Evolutionary conservation across 73 alveolate species (phyloP), one percentile per base, ranked within the genome.

Genomic region (Paramecium biaurelia): DNA sequence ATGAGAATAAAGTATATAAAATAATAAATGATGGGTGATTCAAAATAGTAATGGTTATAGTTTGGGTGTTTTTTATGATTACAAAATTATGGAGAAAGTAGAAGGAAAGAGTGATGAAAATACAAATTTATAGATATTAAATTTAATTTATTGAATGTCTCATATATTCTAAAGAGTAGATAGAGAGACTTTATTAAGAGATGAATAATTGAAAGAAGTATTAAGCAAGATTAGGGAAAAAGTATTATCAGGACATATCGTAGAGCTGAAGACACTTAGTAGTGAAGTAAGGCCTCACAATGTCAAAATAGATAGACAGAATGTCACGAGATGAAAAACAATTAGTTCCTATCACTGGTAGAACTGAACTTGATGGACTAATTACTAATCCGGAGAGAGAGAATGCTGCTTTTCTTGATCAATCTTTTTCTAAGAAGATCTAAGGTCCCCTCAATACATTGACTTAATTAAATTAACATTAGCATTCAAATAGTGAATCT

Each of bases 241-340:
- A 72, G 86, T 72, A 35, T 35, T 72, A 38, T 35, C 56, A 38
- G 86, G 86, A 35, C 86, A 72, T 72, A 72, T 72, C 58, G 58
- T 72, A 35, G 86, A 72, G 45, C 56, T 72, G 57, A 72, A 72
- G 45, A 72, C 86, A 72, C 56, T 72, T 10, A 21, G 59, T 37
- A 72, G 86, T 72, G 86, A 72, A 42, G 58, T 72, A 63, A 53
- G 68, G 68, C 41, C 45, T 32, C 45, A 30, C 49, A 30, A 63
- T 63, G 84, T 72, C 86, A 72, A 72, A 72, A 35, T 72, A 72
- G 86, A 72, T 72, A 72, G 86, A 72, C 45, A 30, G 34, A 32
- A 63, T 63, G 84, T 32, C 53, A 12, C 68, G 68, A 53, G 68
- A 53, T 21, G 68, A 53, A 53, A 53, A 53, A 53, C 68, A 20